Evolutionary conservation across 2,329 filamentous ascomycete species (phyloP), one percentile per base, ranked within the genome.

Genomic region (Penicillium sp.): DNA sequence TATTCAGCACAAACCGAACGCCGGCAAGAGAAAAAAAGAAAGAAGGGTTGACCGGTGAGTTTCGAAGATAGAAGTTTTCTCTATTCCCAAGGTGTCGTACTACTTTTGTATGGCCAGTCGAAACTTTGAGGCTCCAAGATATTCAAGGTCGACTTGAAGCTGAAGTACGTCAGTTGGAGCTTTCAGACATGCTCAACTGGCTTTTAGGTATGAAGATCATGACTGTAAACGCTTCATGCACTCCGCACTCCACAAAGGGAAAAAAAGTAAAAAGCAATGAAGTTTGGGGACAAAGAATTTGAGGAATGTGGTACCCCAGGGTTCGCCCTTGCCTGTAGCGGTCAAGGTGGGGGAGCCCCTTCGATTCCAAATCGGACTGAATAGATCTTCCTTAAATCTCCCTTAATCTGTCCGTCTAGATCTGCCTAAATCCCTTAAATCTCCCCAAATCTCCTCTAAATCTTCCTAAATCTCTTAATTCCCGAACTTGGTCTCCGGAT

Each of bases 251-350:
- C 12, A 21, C 10, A 33, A 48, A 32, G n/a, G 2, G 7, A 24
- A 24, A 28, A 37, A 48, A 31, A 31, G 8, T 8, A 21, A 8
- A 33, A 28, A 22, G 13, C n/a, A 7, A 22, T 17, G 24, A 37
- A 21, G 39, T 48, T n/a, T 5, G 35, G 17, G 24, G 32, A 44
- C 40, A 44, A 44, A 42, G 24, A 44, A 43, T 10, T 15, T 44
- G 46, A 42, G 33, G 17, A 46, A 46, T 46, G 34, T 35, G 29
- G 24, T 32, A 46, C 44, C 44, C 44, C 44, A 26, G 44, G 44
- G 44, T 46, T 42, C 40, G 40, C 45, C 45, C 45, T 43, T 48
- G 46, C 39, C 46, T 47, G 37, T 34, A 46, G 34, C 43, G 43
- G 35, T 47, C 35, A 24, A 47, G 45, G 45, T 32, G 44, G 44